phyloP scores from a whole-genome alignment of 345 rosid species.

The Salix arbutifolia region DNA sequence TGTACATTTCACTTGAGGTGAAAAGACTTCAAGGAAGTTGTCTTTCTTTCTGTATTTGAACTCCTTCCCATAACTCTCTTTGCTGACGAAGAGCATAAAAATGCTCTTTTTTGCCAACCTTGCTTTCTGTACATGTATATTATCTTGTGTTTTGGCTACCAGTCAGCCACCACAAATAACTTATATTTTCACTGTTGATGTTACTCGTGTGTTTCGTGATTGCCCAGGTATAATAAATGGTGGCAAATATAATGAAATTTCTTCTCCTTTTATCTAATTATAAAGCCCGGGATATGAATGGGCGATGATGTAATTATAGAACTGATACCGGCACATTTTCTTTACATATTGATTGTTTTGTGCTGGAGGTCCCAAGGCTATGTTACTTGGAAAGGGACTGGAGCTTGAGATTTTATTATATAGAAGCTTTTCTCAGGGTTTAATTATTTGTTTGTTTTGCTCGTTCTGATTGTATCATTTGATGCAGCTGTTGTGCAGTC shows the following conservation, averaged over 20 bases:
- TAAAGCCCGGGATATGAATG: no score
- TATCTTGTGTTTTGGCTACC: not conserved
- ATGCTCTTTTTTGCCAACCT: not conserved
- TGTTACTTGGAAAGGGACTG: no score
- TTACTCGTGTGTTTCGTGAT: not conserved
- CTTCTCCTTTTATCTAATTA: no score
- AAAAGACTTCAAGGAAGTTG: no score
- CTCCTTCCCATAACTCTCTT: no score
- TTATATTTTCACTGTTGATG: not conserved
- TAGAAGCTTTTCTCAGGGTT: not conserved
- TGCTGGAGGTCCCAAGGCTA: no score
- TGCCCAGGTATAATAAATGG: not conserved
- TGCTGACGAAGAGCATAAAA: no score
- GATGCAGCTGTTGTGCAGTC: constrained; percentile 67
- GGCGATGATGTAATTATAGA: no score
- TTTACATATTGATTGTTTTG: no score
- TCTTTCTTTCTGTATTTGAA: no score
- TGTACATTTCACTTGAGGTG: no score
- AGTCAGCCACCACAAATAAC: not conserved
- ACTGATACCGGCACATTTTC: no score
- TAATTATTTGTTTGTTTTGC: not conserved
- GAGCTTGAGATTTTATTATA: not conserved
- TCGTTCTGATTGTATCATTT: constrained; percentile 6
- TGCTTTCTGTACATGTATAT: not conserved
- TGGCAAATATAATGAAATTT: not conserved